Base-by-base conservation (phyloP, 176 grass and related monocot genomes). In the Urochloa ruziziensis region DNA sequence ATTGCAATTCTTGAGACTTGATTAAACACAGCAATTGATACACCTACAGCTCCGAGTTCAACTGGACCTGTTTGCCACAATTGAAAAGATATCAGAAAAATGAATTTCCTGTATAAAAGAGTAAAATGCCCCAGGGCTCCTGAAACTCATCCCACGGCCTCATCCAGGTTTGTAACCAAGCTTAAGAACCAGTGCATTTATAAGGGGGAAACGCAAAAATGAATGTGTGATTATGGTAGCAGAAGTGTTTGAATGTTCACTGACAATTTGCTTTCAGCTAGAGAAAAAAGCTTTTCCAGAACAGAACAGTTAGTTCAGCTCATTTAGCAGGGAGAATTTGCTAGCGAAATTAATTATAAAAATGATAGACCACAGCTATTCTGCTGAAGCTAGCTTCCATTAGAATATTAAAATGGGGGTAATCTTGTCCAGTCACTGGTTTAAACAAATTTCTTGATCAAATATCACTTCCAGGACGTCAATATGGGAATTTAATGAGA, bases 21-120 rank as follows among this genome's bases (percentile, higher is more conserved):
- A 88, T 97, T 97, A 51, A 97, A 93, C 67, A 97, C 88, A 13
- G 92, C 95, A 62, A 97, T 94, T 34, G 95, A 92, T 25, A 97
- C 86, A 30, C 95, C 95, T 59, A 94, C 95, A 52, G 92, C 95
- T 47, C 92, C 92, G 73, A 97, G 78, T 80, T 97, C 95, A 65
- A 88, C 86, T 34, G 95, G 78, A 86, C 95, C 95, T 97, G 84
- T 84, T 75, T 88, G 51, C 18, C 24, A 84, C 18, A 35, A 85
- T 71, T 85, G 21, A 30, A 80, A 75, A 83, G 25, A 30, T 6
- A 89, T 35, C 58, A 57, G 23, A 70, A 21, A 10, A 57, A 66
- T 37, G 40, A 43, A 65, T 11, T 57, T 35, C 7, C 29, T 44
- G 29, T 48, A 47, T 9, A 67, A 69, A 21, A 25, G 66, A 69